phyloP scores from a whole-genome alignment of 164 flowering plant genomes.

The Warburgia ugandensis region DNA sequence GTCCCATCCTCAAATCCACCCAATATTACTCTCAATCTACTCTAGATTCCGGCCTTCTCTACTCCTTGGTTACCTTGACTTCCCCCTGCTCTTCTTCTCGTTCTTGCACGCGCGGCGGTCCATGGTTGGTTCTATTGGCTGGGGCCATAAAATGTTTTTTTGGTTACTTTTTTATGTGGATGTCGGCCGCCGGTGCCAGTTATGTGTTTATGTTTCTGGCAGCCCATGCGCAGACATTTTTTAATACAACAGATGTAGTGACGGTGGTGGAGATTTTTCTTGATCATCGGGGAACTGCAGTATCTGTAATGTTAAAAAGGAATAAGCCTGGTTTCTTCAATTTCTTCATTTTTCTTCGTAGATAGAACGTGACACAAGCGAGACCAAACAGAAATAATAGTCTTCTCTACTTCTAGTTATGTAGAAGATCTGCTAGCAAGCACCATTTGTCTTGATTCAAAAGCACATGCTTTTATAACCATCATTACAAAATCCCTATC shows the following conservation, averaged over 20 bases:
- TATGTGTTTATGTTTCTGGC: conserved; percentile 81
- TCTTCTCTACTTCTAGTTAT: too few relatives aligned
- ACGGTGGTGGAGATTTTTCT: conserved; percentile 69
- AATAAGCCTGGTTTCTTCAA: too few relatives aligned
- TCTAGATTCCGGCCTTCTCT: conserved; percentile 70
- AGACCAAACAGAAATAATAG: too few relatives aligned
- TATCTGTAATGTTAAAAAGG: conserved; percentile 98
- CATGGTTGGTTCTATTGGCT: conserved; percentile 60
- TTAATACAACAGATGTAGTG: conserved; percentile 79
- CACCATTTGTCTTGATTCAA: too few relatives aligned
- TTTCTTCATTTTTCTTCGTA: too few relatives aligned
- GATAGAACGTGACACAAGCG: too few relatives aligned
- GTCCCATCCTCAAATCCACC: conserved; percentile 54
- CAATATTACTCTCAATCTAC: conserved; percentile 78
- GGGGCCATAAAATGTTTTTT: conserved; percentile 80
- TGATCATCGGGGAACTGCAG: conserved; percentile 62
- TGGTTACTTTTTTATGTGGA: conserved; percentile 79
- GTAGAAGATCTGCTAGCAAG: too few relatives aligned
- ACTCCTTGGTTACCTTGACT: conserved; percentile 42
- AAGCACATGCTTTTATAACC: too few relatives aligned
- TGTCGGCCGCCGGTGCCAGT: conserved; percentile 50
- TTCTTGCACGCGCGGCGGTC: conserved; percentile 24
- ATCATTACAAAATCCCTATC: too few relatives aligned
- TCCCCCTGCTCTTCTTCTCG: conserved; percentile 3
- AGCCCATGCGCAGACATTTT: conserved; percentile 84